Evolutionary conservation across 768 basidiomycete species (phyloP), one percentile per base, ranked within the genome.

Genomic region (Agrocybe pediades): DNA sequence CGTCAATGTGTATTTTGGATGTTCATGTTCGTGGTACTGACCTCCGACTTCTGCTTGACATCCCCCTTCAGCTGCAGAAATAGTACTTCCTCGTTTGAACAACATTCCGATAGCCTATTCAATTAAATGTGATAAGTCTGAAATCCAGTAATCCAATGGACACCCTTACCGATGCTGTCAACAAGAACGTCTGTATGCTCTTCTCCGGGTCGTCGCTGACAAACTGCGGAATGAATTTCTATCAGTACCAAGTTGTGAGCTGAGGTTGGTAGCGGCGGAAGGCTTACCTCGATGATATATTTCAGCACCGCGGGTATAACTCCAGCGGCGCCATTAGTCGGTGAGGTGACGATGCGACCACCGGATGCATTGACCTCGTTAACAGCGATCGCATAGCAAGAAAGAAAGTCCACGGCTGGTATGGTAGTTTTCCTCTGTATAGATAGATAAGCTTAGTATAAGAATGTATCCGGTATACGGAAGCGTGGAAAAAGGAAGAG

Each of bases 31-130:
- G n/a, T 6, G 11, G n/a, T 36, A 36, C 13, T 25, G 64, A 88
- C 89, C 89, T 68, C 95, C 95, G 3, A 98, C 95, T 74, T 96
- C 94, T 17, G 94, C 94, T 73, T 94, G 92, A 68, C 94, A 96
- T 9, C 87, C 94, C 17, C 95, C 95, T 71, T 98, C 96, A 0
- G 96, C 95, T 13, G 95, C 95, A 43, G 90, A 92, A 46, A 98
- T 97, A 1, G 95, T 96, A 57, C 92, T 93, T n/a, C 95, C 94
- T 54, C 95, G 84, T 68, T 98, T 98, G 77, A 94, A 96, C 26
- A 97, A 74, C 95, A 97, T 97, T 15, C 95, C 94, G 49, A 96
- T 73, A 8, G 95, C 89, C 89, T 91, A 45, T 19, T 33, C 55
- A 33, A 13, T 36, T 13, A 36, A n/a, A 4, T 3, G 13, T 36